phyloP scores from a whole-genome alignment of 2,329 filamentous ascomycete genomes.

The Penicillium sp. region DNA sequence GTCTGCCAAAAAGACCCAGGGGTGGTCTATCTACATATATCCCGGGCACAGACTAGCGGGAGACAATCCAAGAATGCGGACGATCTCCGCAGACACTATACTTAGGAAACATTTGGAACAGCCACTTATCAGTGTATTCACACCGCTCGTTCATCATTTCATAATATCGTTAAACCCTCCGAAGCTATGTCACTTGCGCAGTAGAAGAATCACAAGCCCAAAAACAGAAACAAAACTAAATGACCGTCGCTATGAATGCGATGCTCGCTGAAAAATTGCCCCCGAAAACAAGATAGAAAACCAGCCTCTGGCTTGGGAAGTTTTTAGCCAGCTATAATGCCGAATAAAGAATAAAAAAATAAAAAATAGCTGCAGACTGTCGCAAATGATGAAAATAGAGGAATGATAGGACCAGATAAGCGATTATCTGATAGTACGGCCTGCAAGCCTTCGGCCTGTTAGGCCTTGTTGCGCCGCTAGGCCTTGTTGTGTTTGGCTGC shows the following conservation, averaged over 20 bases:
- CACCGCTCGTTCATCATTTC: background rate
- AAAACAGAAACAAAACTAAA: constrained; percentile 4
- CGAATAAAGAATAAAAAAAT: background rate
- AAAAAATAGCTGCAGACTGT: background rate
- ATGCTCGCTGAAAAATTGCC: constrained; percentile 5
- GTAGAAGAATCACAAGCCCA: background rate
- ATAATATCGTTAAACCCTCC: constrained; percentile 6
- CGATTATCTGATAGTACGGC: constrained; percentile 15
- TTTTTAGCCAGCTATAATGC: background rate
- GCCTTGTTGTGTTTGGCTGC: constrained; percentile 33
- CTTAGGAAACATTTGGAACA: background rate
- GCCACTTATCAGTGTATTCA: background rate
- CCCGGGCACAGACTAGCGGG: too few relatives aligned
- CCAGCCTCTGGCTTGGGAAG: background rate
- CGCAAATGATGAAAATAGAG: background rate
- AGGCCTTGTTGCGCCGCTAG: constrained; percentile 20
- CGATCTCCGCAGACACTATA: too few relatives aligned
- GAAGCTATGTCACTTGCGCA: constrained; percentile 4
- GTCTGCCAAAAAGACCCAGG: too few relatives aligned
- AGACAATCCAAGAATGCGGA: too few relatives aligned
- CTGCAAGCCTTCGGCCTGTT: constrained; percentile 13
- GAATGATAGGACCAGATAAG: background rate
- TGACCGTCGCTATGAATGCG: constrained; percentile 16
- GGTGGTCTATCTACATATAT: too few relatives aligned
- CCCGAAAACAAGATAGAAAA: constrained; percentile 1